A percentile compares a stretch with the other conserved stretches of the same genome.
Conservation (phyloP, 164 flowering plant genomes). For the Magnolia sinica region DNA sequence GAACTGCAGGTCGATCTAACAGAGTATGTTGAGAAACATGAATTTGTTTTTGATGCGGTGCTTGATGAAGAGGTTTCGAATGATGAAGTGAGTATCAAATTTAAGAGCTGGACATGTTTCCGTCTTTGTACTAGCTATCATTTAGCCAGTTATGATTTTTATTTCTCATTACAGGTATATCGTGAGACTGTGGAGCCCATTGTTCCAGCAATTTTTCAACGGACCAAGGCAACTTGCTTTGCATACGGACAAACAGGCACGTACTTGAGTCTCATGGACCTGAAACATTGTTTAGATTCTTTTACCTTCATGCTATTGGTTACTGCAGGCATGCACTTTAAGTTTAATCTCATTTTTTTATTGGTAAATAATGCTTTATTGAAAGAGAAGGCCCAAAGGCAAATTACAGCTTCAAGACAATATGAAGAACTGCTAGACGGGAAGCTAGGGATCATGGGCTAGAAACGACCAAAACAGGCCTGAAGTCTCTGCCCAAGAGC, state of each 20-base stretch:
- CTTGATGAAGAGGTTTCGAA: slow-evolving; percentile 80
- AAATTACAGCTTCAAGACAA: no score
- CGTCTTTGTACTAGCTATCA: background rate
- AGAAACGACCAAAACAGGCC: no score
- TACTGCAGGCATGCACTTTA: background rate
- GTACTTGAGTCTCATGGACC: slow-evolving; percentile 3
- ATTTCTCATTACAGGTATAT: slow-evolving; percentile 52
- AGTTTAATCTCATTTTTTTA: no score
- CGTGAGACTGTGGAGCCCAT: slow-evolving; percentile 85
- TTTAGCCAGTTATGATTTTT: slow-evolving; percentile 1
- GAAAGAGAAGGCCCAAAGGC: no score
- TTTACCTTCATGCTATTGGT: background rate
- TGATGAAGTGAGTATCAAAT: slow-evolving; percentile 65
- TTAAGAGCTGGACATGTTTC: background rate
- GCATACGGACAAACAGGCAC: slow-evolving; percentile 98
- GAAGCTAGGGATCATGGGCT: no score
- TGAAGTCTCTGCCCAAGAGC: no score
- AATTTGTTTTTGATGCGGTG: slow-evolving; percentile 93
- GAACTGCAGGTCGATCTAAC: slow-evolving; percentile 83
- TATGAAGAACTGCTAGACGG: no score
- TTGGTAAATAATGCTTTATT: no score
- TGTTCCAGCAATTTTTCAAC: slow-evolving; percentile 80
- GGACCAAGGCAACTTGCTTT: slow-evolving; percentile 96
- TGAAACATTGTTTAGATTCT: background rate
- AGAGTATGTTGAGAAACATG: slow-evolving; percentile 88